Conservation (phyloP, 2,329 filamentous ascomycete species). For the Pyricularia grisea region DNA sequence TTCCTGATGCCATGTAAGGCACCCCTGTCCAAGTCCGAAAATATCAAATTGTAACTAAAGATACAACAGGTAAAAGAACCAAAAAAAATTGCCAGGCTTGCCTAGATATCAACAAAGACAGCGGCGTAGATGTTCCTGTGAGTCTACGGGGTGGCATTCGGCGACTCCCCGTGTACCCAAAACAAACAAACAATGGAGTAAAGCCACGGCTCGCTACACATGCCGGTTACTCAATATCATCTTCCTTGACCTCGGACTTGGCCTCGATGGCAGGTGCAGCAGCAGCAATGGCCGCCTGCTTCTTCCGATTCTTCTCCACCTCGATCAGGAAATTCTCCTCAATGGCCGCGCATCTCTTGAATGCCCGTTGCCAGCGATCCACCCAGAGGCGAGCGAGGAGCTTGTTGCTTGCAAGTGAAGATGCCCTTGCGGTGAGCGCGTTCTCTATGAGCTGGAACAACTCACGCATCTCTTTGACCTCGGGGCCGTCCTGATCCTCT, state of each 20-base stretch:
- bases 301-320: slow-evolving; percentile 17
- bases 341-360: slow-evolving; percentile 70
- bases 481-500: slow-evolving; percentile 30
- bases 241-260: background rate
- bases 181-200: background rate
- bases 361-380: slow-evolving; percentile 76
- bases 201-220: background rate
- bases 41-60: background rate
- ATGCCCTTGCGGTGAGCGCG: slow-evolving; percentile 64
- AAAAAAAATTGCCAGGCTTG: background rate
- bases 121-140: background rate
- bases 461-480: slow-evolving; percentile 65
- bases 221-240: background rate
- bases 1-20: background rate
- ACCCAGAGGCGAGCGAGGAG: slow-evolving; percentile 71
- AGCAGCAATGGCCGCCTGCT: slow-evolving; percentile 7
- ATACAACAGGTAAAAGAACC: background rate
- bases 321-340: slow-evolving; percentile 61
- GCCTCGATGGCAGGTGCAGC: background rate
- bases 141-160: background rate
- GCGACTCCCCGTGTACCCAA: background rate
- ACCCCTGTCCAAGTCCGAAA: background rate
- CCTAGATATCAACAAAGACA: background rate
- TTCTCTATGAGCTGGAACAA: slow-evolving; percentile 79
- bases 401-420: slow-evolving; percentile 51